A percentile compares a stretch with the other conserved stretches of the same genome.
These are phyloP conservation scores for Zhuliangozyma parablackwelliae DNA, from an alignment of 1,139 yeast genomes.

Conservation along the genomic window DNA sequence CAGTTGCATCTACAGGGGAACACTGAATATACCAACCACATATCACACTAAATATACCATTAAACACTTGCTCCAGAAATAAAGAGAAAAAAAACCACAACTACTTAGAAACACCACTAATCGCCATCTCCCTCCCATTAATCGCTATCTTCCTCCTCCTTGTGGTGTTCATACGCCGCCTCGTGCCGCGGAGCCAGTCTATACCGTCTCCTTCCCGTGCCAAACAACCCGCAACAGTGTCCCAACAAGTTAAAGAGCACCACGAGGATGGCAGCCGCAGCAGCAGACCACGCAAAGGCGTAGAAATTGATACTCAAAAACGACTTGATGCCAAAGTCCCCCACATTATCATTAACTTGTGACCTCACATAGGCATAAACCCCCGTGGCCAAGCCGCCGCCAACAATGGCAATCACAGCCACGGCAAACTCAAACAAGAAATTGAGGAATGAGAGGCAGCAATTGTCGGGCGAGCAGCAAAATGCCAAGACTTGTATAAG, in stretches of 20 bases:
- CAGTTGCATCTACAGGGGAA: no score
- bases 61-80: no score
- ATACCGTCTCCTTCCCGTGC: constrained; percentile 29
- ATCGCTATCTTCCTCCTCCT: constrained; percentile 7
- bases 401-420: constrained; percentile 28
- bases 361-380: constrained; percentile 25
- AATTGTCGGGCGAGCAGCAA: constrained; percentile 32
- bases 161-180: constrained; percentile 26
- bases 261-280: constrained; percentile 33
- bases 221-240: constrained; percentile 41
- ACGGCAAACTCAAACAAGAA: constrained; percentile 31
- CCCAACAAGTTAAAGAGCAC: constrained; percentile 35
- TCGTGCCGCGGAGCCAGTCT: constrained; percentile 17
- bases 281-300: constrained; percentile 42
- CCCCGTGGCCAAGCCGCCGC: constrained; percentile 35
- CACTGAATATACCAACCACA: no score
- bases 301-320: constrained; percentile 38
- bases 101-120: no score
- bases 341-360: constrained; percentile 27
- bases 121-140: constrained; percentile 2
- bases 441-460: constrained; percentile 38
- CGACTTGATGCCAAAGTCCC: constrained; percentile 31
- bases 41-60: no score
- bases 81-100: no score
- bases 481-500: constrained; percentile 29